phyloP scores from a whole-genome alignment of 495 filamentous ascomycete species.

The Neurospora tetraspora region DNA sequence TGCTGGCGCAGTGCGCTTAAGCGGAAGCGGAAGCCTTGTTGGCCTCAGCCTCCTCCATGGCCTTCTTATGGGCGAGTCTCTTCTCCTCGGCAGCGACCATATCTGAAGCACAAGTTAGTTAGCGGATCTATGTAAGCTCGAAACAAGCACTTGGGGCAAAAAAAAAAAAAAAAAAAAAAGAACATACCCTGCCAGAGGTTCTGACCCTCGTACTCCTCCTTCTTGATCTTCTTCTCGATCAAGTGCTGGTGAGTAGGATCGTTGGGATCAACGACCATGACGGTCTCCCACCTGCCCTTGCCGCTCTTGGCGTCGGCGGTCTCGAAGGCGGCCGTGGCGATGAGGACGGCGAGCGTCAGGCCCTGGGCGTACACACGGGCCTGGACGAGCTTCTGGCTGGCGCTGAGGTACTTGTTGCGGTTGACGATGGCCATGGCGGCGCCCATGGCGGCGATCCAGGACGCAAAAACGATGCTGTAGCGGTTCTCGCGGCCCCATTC shows the following conservation, averaged over 20 bases:
- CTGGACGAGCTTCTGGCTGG: conserved; percentile 88
- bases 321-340: conserved; percentile 85
- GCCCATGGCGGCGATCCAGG: conserved; percentile 78
- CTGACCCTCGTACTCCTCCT: conserved; percentile 65
- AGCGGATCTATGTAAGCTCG: not conserved
- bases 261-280: conserved; percentile 61
- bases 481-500: conserved; percentile 63
- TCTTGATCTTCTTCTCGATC: conserved; percentile 60
- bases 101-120: conserved; percentile 30
- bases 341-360: conserved; percentile 76
- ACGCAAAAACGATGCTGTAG: conserved; percentile 77
- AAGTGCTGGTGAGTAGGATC: conserved; percentile 62
- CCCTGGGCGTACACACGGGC: conserved; percentile 98
- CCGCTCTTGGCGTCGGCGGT: conserved; percentile 68
- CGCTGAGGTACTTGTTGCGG: conserved; percentile 64
- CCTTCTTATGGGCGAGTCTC: conserved; percentile 48
- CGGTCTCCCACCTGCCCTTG: conserved; percentile 64
- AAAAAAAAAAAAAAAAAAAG: conserved; percentile 3
- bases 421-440: conserved; percentile 66
- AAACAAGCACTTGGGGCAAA: not conserved
- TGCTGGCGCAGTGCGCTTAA: not conserved
- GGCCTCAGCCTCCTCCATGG: not conserved
- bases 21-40: conserved; percentile 4
- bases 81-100: conserved; percentile 75
- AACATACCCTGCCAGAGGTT: conserved; percentile 79